Base-by-base conservation (phyloP, 2,329 filamentous ascomycete species). In the Penicillium sp. region DNA sequence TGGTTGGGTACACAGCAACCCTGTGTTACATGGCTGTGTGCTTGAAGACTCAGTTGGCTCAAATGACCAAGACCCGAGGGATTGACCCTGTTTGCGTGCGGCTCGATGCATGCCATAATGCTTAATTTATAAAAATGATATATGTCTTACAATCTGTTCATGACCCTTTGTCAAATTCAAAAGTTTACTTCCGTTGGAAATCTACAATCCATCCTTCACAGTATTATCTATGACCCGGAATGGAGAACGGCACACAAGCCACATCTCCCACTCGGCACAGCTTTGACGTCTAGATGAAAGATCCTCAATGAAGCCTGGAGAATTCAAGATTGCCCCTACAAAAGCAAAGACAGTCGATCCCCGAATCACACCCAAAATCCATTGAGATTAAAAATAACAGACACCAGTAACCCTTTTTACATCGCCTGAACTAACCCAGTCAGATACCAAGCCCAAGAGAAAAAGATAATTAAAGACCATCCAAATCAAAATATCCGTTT, bases 401-500 rank as follows among this genome's bases (percentile, higher is more conserved):
- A 49, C 52, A 22, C 47, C 47, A 40, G 24, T n/a, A 48, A 38
- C n/a, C 40, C 42, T 54, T 49, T 44, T 40, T 40, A 31, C 22
- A 27, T 38, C 31, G 11, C 22, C 39, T 38, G 6, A 43, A 43
- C 24, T 27, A 27, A 27, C 24, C 24, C 36, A 27, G 13, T 34
- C 45, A 43, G 29, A 34, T 34, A 11, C 13, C 36, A 21, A 43
- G 52, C 44, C 36, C 49, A 49, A 42, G 18, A 13, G 36, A 49
- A 46, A 46, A 22, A 39, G 43, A 52, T 27, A 51, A 54, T 21
- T 22, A 54, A 31, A 55, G 43, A 22, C 38, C 36, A 27, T 42
- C 40, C 52, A 56, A 55, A 44, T 21, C 38, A 54, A 59, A 57
- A 48, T 49, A 46, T 51, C 44, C 40, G 46, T 52, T 52, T 56